phyloP scores from a whole-genome alignment of 2,329 filamentous ascomycete species.

The Talaromyces sp. region DNA sequence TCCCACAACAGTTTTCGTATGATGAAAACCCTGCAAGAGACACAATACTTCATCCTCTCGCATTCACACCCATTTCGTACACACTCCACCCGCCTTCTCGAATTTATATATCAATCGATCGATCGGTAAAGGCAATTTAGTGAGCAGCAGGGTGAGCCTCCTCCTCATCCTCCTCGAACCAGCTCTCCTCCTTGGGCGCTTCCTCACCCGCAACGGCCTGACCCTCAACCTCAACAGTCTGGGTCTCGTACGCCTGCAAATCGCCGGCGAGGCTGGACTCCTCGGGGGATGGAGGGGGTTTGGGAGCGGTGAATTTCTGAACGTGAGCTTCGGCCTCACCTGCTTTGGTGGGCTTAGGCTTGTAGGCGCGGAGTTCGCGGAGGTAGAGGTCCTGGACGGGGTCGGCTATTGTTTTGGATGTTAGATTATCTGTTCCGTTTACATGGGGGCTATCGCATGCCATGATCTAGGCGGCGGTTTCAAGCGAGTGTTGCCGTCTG shows the following conservation, averaged over 20 bases:
- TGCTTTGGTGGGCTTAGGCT: constrained; percentile 76
- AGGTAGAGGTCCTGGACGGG: constrained; percentile 98
- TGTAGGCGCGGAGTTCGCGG: constrained; percentile 93
- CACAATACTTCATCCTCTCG: not conserved
- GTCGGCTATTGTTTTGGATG: constrained; percentile 63
- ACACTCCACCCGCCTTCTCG: not conserved
- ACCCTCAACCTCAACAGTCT: constrained; percentile 92
- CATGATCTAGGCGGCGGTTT: not conserved
- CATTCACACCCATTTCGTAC: not conserved
- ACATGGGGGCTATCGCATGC: not conserved
- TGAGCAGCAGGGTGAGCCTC: constrained; percentile 43
- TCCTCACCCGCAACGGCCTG: constrained; percentile 63
- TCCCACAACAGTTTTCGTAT: not conserved
- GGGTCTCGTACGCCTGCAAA: constrained; percentile 89
- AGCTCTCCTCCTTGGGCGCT: constrained; percentile 63
- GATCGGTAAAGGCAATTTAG: constrained; percentile 24
- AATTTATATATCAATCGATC: not conserved
- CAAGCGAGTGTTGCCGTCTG: too few relatives aligned
- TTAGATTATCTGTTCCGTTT: not conserved
- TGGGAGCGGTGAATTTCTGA: constrained; percentile 77
- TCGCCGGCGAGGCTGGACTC: constrained; percentile 89
- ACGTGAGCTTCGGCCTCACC: constrained; percentile 87
- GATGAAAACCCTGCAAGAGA: not conserved
- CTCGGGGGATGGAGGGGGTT: constrained; percentile 82
- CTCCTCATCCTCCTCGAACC: constrained; percentile 74